Base-by-base conservation (phyloP, 2,329 filamentous ascomycete genomes). In the Celoporthe dispersa region DNA sequence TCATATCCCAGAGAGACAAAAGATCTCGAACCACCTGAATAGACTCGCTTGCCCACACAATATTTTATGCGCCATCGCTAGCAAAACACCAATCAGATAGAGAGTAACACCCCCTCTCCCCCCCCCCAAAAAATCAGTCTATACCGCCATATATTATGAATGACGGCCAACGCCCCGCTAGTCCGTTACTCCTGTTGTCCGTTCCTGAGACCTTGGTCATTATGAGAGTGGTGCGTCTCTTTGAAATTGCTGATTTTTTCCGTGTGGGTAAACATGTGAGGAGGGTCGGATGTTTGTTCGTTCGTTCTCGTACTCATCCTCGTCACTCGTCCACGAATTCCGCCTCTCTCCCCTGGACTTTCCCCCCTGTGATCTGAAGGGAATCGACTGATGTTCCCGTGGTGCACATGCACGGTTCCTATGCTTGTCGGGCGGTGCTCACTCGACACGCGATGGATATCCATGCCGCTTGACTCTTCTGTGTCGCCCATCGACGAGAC, bases 321-420 rank as follows among this genome's bases (percentile, higher is more conserved):
- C 28, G 25, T 72, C 53, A 72, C 55, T 67, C 53, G 41, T 87
- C 82, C 2, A 90, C 83, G 22, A 90, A 79, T 77, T 90, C 88
- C 1, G 88, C 88, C 8, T 85, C 81, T 72, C 83, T 85, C 28
- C 85, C 86, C 2, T 88, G 76, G 33, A 87, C 79, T 71, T 87
- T 82, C 12, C 83, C n/a, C 77, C 11, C 80, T 77, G 4, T 75
- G 78, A 51, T 80, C 80, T 6, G 84, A 85, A 66, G 89, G 87
- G 28, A 89, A 81, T 37, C 84, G 83, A 74, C 80, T 87, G 70
- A 89, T 85, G 69, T 81, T 87, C 68, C 88, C 87, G 44, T 89
- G 86, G 69, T 85, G 81, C 31, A 91, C 89, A 69, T 85, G 81
- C 31, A 91, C 89, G 68, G 83, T 83, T 28, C 88, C 88, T 67